These are phyloP conservation scores for Zea mays DNA, from an alignment of 176 grass and related monocot genomes.

Conservation along the genomic window Zm-B73-REFERENCE-NAM-5.0 NC_050097.1:14259501-14260000, in stretches of 20 bases:
- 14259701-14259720: constrained; percentile 48
- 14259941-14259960: constrained; percentile 28
- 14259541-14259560: constrained; percentile 40
- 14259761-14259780: constrained; percentile 11
- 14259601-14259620: constrained; percentile 41
- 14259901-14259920: constrained; percentile 48
- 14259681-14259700: constrained; percentile 50
- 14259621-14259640: constrained; percentile 44
- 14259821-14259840: constrained; percentile 46
- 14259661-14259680: constrained; percentile 35
- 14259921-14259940: constrained; percentile 20
- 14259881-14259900: constrained; percentile 57
- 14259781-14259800: constrained; percentile 26
- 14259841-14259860: constrained; percentile 38
- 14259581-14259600: constrained; percentile 69
- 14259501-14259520: constrained; percentile 58
- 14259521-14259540: constrained; percentile 66
- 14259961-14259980: constrained; percentile 42
- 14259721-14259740: constrained; percentile 38
- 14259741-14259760: constrained; percentile 37
- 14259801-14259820: constrained; percentile 42
- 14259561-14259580: constrained; percentile 47
- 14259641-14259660: constrained; percentile 17
- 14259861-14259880: constrained; percentile 42
- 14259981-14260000: constrained; percentile 49